phyloP scores from a whole-genome alignment of 768 basidiomycete species.

The Trichaptum fuscoviolaceum region DNA sequence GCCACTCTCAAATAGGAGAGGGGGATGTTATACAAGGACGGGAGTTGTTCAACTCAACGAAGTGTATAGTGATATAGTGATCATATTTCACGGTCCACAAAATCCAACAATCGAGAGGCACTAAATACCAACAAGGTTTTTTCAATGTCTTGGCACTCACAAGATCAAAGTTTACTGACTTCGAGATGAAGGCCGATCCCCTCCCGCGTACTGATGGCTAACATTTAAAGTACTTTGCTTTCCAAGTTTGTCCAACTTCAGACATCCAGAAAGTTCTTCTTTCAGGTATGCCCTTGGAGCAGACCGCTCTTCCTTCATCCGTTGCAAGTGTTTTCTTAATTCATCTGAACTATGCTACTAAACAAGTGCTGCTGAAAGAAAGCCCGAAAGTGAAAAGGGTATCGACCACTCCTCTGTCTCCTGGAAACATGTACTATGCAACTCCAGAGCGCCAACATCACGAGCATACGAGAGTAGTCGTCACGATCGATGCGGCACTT shows the following conservation, averaged over 20 bases:
- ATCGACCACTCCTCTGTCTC: neutral
- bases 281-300: neutral
- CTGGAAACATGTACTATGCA: neutral
- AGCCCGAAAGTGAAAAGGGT: neutral
- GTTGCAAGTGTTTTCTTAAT: constrained; percentile 1
- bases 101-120: neutral
- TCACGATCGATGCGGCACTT: neutral
- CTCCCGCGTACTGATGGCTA: neutral
- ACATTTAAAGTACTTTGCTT: neutral
- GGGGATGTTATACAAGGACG: too few species aligned
- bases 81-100: too few species aligned
- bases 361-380: neutral
- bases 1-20: neutral
- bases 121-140: neutral
- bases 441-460: neutral
- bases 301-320: neutral
- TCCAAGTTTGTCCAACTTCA: neutral
- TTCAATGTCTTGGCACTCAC: neutral
- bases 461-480: neutral
- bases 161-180: neutral
- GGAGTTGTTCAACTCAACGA: too few species aligned
- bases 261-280: neutral
- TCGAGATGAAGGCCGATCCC: neutral
- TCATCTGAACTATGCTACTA: constrained; percentile 1
- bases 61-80: too few species aligned